Base-by-base conservation (phyloP, 2,329 filamentous ascomycete genomes). In the Domatiomyces globalis region DNA sequence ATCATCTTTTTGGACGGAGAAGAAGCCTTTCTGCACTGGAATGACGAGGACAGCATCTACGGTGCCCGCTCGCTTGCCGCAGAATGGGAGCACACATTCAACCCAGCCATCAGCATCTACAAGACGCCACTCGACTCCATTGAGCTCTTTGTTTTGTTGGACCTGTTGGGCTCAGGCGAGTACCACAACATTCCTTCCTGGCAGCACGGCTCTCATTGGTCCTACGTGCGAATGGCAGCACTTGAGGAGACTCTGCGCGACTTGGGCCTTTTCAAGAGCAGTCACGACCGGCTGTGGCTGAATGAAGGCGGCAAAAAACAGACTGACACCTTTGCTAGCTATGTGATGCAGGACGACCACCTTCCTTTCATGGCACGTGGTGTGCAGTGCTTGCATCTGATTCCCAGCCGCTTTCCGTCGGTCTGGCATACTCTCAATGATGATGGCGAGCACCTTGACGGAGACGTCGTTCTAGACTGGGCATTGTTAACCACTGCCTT, bases 1-100 rank as follows among this genome's bases (percentile, higher is more conserved):
- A 85, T 98, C 25, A 58, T 98, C 25, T 76, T 98, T 51, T 69
- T 98, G 6, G 92, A 98, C 63, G 92, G 92, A 4, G 92, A 98
- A 69, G 92, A 98, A 67, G 89, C 92, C 0, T 98, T 94, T 67
- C 70, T 79, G 19, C 67, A 67, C 0, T 98, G 92, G 92, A 84
- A 81, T 0, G 78, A 79, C 36, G 78, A 74, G 0, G 92, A 98
- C 66, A 94, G 86, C 4, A 70, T 95, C 4, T 98, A 98, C 62
- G 92, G 92, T 2, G 79, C 90, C 17, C 80, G 87, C 61, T 75
- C 88, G 1, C 75, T 98, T 18, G 90, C 92, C 8, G 79, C 84
- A 58, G 71, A 80, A 45, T 96, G 92, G 92, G 87, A 94, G 52
- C 63, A 71, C 0, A 76, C 80, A 6, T 67, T 76, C 36, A 79